These are phyloP conservation scores for Ulota crispa DNA, from an alignment of 225 moss, liverwort and hornwort species.

Conservation along the genomic window DNA sequence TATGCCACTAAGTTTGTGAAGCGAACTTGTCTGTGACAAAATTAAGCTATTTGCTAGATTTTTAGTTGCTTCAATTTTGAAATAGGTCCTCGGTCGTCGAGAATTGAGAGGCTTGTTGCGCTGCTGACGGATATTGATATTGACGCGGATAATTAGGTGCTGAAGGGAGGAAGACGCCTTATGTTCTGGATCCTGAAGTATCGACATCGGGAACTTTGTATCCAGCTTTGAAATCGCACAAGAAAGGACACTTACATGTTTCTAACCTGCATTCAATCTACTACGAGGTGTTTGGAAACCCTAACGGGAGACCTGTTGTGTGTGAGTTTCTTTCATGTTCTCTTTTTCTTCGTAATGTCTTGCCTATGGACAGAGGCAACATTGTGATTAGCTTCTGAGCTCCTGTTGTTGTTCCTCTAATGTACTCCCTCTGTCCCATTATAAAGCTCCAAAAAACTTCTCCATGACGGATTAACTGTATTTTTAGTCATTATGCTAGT, in stretches of 20 bases:
- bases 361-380: neutral
- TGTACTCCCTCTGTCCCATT: no score
- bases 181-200: slow-evolving; percentile 40
- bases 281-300: slow-evolving; percentile 76
- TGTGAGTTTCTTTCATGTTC: slow-evolving; percentile 50
- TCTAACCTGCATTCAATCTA: slow-evolving; percentile 72
- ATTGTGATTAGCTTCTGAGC: slow-evolving; percentile 15
- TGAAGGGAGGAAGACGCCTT: slow-evolving; percentile 32
- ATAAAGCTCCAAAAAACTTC: no score
- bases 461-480: no score
- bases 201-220: slow-evolving; percentile 54
- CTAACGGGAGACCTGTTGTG: slow-evolving; percentile 62
- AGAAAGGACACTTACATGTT: slow-evolving; percentile 52
- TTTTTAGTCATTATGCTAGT: no score
- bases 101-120: neutral
- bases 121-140: slow-evolving; percentile 10
- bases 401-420: slow-evolving; percentile 1
- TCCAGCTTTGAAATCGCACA: slow-evolving; percentile 54
- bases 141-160: slow-evolving; percentile 30
- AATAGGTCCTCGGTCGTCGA: neutral
- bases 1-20: neutral
- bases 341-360: slow-evolving; percentile 1
- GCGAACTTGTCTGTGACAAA: neutral
- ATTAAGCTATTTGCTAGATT: neutral
- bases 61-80: neutral